A percentile compares a stretch with the other conserved stretches of the same genome.
Conservation (phyloP, 2,329 filamentous ascomycete genomes). For the Curvularia eragrostidis region DNA sequence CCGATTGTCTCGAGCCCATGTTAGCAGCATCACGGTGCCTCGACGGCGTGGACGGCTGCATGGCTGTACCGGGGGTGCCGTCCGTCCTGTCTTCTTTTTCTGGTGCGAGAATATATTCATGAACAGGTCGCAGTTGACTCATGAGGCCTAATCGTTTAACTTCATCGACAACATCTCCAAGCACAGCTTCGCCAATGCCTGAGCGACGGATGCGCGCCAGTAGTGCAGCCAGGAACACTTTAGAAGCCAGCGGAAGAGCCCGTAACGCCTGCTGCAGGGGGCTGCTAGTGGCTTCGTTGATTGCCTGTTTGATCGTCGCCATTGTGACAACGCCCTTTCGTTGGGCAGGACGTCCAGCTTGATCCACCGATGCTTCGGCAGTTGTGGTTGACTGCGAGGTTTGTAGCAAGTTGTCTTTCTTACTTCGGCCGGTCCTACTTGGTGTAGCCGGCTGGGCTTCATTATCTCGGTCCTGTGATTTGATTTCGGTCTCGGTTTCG, state of each 20-base stretch:
- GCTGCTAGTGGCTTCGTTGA: constrained; percentile 91
- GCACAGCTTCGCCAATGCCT: constrained; percentile 83
- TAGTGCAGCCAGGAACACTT: constrained; percentile 84
- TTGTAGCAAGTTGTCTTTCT: constrained; percentile 38
- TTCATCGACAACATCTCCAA: constrained; percentile 90
- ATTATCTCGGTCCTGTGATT: constrained; percentile 40
- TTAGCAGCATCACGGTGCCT: constrained; percentile 28
- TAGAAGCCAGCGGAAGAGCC: constrained; percentile 78
- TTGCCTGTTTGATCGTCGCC: constrained; percentile 89
- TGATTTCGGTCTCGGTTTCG: constrained; percentile 75
- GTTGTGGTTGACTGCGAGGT: constrained; percentile 25
- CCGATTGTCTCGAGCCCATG: constrained; percentile 31
- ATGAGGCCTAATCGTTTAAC: constrained; percentile 71
- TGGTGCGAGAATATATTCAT: constrained; percentile 64
- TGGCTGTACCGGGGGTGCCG: constrained; percentile 12
- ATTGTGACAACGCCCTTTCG: constrained; percentile 76
- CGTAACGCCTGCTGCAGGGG: constrained; percentile 90
- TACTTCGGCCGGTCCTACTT: constrained; percentile 60
- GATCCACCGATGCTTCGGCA: constrained; percentile 35
- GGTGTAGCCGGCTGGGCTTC: constrained; percentile 63
- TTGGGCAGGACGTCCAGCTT: constrained; percentile 23
- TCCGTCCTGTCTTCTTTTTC: constrained; percentile 37
- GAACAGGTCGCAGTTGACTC: constrained; percentile 65
- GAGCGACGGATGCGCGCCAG: constrained; percentile 79
- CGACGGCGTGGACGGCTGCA: constrained; percentile 22